A percentile compares a stretch with the other conserved stretches of the same genome.
Conservation (phyloP, 768 basidiomycete species). For the Atractiella rhizophila region DNA sequence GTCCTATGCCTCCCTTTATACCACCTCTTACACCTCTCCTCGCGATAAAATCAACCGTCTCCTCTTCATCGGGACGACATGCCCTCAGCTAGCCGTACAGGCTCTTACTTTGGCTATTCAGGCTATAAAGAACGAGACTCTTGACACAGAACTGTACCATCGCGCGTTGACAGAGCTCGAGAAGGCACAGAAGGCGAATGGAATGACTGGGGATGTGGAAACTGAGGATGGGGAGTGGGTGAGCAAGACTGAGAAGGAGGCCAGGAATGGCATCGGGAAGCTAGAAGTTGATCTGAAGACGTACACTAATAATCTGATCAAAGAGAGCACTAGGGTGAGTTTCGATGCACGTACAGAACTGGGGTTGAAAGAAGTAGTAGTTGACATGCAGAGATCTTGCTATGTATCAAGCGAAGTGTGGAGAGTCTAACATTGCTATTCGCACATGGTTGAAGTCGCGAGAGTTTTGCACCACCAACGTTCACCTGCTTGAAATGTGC, state of each 20-base stretch:
- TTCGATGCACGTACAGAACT: constrained; percentile 12
- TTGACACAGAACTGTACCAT: constrained; percentile 33
- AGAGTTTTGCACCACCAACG: constrained; percentile 71
- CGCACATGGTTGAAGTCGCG: constrained; percentile 72
- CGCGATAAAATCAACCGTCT: constrained; percentile 38
- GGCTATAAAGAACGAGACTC: constrained; percentile 35
- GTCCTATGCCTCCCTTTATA: constrained; percentile 46
- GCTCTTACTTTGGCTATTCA: constrained; percentile 43
- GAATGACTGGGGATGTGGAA: constrained; percentile 15
- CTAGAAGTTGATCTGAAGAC: constrained; percentile 85
- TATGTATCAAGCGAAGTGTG: constrained; percentile 43
- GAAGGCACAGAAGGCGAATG: constrained; percentile 23
- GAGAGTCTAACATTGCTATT: constrained; percentile 44
- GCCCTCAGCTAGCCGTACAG: constrained; percentile 43
- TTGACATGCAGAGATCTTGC: constrained; percentile 80
- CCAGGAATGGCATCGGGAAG: constrained; percentile 51
- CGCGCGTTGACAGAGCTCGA: too few species aligned
- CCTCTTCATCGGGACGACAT: constrained; percentile 36
- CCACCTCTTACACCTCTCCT: constrained; percentile 16
- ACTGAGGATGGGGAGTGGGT: constrained; percentile 39
- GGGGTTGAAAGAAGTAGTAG: constrained; percentile 22
- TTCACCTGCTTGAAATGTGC: constrained; percentile 84
- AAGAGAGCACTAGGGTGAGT: constrained; percentile 77
- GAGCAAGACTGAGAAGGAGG: constrained; percentile 31
- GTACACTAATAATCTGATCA: constrained; percentile 90